Evolutionary conservation across 1,139 yeast species (phyloP).

Genomic region (Scheffersomyces cryptocercus): DNA sequence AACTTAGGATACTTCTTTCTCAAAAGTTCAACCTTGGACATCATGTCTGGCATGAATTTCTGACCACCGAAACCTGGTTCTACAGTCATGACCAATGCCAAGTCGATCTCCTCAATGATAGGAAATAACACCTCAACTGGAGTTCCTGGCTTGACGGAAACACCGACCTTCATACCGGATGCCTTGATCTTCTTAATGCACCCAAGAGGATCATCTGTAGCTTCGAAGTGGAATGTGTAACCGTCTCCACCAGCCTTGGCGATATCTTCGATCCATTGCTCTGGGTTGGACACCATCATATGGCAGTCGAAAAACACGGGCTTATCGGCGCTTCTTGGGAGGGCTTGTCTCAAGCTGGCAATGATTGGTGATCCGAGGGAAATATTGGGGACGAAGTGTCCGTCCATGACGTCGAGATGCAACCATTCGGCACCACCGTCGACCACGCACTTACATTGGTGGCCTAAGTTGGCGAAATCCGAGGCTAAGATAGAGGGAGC

Average conservation of each 20-base stretch:
- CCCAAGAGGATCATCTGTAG: conserved; percentile 76
- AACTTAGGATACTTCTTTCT: conserved; percentile 74
- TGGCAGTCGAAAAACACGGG: conserved; percentile 92
- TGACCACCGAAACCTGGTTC: conserved; percentile 99
- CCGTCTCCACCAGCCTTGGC: conserved; percentile 96
- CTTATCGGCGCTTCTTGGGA: conserved; percentile 57
- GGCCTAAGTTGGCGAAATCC: conserved; percentile 85
- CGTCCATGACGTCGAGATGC: conserved; percentile 98
- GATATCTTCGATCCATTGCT: conserved; percentile 90
- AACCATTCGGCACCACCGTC: conserved; percentile 88
- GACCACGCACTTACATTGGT: conserved; percentile 79
- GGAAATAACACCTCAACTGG: conserved; percentile 82
- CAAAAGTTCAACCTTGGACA: conserved; percentile 86
- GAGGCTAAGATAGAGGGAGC: conserved; percentile 98
- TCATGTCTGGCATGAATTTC: conserved; percentile 91
- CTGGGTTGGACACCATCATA: conserved; percentile 97
- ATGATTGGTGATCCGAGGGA: conserved; percentile 93
- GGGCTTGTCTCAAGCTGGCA: conserved; percentile 69
- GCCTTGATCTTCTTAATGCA: conserved; percentile 74
- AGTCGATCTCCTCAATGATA: conserved; percentile 75
- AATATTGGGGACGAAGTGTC: conserved; percentile 96
- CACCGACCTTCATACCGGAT: conserved; percentile 89
- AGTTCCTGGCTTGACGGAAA: conserved; percentile 94
- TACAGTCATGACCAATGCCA: conserved; percentile 96
- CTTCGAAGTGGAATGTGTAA: conserved; percentile 94